Evolutionary conservation across 1,284 basidiomycete genomes (phyloP).

Genomic region (Trametes versicolor): DNA sequence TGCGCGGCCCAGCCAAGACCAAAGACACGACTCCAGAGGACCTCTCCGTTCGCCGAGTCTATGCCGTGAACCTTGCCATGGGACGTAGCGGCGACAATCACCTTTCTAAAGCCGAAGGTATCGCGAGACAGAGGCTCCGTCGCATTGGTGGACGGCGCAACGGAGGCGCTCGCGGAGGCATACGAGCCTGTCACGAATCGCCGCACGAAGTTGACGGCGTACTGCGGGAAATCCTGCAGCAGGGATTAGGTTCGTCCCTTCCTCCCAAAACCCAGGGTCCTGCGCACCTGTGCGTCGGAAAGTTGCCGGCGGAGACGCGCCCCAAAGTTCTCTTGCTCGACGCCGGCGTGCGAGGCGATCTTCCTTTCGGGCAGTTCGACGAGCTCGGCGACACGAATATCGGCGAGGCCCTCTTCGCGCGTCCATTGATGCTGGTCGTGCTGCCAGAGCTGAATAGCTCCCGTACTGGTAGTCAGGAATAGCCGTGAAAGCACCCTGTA

Average conservation of each 20-base stretch:
- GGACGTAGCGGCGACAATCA: constrained; percentile 79
- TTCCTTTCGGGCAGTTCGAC: constrained; percentile 83
- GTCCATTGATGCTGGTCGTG: constrained; percentile 76
- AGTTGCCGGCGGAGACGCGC: constrained; percentile 69
- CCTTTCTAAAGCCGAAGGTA: constrained; percentile 88
- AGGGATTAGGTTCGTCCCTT: constrained; percentile 26
- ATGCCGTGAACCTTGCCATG: constrained; percentile 86
- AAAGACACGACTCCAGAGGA: constrained; percentile 81
- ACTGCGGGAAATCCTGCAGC: constrained; percentile 75
- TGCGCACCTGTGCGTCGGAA: constrained; percentile 63
- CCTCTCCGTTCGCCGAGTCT: constrained; percentile 79
- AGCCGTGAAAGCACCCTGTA: constrained; percentile 57
- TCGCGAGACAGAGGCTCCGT: constrained; percentile 67
- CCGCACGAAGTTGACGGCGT: constrained; percentile 70
- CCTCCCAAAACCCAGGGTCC: not conserved
- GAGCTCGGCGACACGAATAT: constrained; percentile 72
- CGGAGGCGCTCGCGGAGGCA: constrained; percentile 54
- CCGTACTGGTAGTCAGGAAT: constrained; percentile 79
- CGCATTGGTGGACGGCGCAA: constrained; percentile 50
- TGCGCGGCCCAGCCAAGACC: constrained; percentile 71
- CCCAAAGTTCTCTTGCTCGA: constrained; percentile 65
- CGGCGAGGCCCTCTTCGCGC: constrained; percentile 84
- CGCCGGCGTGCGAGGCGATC: constrained; percentile 51
- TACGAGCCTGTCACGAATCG: constrained; percentile 83
- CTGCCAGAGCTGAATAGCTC: constrained; percentile 82